phyloP scores from a whole-genome alignment of 495 filamentous ascomycete genomes.

The Chlorociboria aeruginascens region DNA sequence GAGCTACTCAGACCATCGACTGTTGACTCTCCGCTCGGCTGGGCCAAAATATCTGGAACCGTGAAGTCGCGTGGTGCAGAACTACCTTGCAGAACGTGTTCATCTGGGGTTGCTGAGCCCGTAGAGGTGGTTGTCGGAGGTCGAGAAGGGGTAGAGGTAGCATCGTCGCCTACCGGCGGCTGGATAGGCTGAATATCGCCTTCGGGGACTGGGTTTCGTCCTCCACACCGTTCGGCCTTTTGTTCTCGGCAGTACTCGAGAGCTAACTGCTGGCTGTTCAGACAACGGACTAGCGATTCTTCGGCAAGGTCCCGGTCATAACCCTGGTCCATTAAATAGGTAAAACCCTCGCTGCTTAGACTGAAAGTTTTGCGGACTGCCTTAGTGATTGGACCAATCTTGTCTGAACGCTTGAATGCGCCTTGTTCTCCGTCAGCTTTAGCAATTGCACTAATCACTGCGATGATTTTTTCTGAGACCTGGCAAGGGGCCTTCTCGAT shows the following conservation, averaged over 20 bases:
- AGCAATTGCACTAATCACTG: constrained; percentile 71
- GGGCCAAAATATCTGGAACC: constrained; percentile 1
- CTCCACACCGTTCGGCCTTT: constrained; percentile 26
- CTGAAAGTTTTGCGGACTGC: constrained; percentile 23
- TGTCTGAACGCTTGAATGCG: constrained; percentile 49
- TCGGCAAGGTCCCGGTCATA: constrained; percentile 46
- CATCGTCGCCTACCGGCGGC: neutral
- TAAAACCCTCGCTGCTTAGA: constrained; percentile 35
- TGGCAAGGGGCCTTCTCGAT: constrained; percentile 64
- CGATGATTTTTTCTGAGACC: constrained; percentile 68
- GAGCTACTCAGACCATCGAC: too few relatives aligned
- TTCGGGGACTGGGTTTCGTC: constrained; percentile 54
- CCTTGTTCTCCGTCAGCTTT: constrained; percentile 62
- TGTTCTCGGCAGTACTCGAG: constrained; percentile 61
- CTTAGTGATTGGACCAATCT: constrained; percentile 22
- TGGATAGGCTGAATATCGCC: constrained; percentile 15
- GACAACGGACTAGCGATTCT: constrained; percentile 78
- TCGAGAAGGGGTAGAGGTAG: constrained; percentile 2
- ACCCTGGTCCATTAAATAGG: constrained; percentile 32
- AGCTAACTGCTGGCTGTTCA: constrained; percentile 46
- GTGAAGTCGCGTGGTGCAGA: constrained; percentile 5
- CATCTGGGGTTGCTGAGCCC: constrained; percentile 16
- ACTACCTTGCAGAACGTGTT: constrained; percentile 9
- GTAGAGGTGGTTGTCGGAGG: constrained; percentile 12
- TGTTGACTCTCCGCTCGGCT: neutral